Evolutionary conservation across 192 early-diverging fungal species (phyloP), one percentile per base, ranked within the genome.

Genomic region (Globomyces pollinis-pini): DNA sequence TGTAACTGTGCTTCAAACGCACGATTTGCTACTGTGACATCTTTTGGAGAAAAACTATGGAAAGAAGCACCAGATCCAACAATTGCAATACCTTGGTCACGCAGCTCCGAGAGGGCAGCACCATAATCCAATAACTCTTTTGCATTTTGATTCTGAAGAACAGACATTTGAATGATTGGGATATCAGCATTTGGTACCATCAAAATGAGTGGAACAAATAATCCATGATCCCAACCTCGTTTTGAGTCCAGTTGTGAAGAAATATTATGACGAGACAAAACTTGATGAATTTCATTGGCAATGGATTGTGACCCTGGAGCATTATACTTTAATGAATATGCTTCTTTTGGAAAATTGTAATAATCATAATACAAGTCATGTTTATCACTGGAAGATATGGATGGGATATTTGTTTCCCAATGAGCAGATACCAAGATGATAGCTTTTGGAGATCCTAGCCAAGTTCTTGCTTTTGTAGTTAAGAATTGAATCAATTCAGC

Each of bases 191-290:
- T 44, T 12, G 74, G 71, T 50, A 24, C 43, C 52, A 71, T 28
- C 16, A 74, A 57, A 21, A 67, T 71, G 1, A 79, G 30, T 29
- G 74, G 79, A 9, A 80, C 69, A 49, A 81, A 81, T 1, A 77
- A 72, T 31, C 79, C 79, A 64, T 81, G 79, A 65, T 81, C 79
- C 61, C 70, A 63, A 18, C 76, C 77, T 29, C 77, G 52, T 31
- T 59, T 55, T 24, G 24, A 30, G 53, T 72, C 62, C 3, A 53
- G 31, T 34, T 18, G 11, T 11, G 61, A 13, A 21, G 60, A 23
- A 60, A 79, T 61, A 4, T 76, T 74, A 3, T 57, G 66, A 3
- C 12, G 36, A 28, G 44, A 50, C 11, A 79, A 47, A 15, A 70
- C 31, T 16, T 38, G 1, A 9, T 52, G 60, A 11, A 75, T 66